Base-by-base conservation (phyloP, 768 basidiomycete species). In the button mushroom (Agaricus bisporus) region DNA sequence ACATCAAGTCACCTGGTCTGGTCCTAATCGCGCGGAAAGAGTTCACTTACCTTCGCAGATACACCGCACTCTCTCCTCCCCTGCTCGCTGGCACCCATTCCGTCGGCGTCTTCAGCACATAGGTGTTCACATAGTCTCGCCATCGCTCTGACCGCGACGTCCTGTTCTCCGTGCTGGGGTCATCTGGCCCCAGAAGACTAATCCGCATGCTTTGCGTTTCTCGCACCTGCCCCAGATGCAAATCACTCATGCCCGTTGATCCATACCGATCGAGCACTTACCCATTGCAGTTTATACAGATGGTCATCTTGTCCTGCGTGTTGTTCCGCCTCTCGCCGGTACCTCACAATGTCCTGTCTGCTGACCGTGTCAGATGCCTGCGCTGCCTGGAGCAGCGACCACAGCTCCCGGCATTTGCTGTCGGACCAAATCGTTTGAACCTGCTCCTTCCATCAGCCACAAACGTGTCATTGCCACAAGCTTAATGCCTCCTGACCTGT, bases 391-490 rank as follows among this genome's bases (percentile, higher is more conserved):
- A 95, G 72, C 48, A 94, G 69, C 26, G 78, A 74, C 82, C 88
- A 86, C 29, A 97, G 70, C 62, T 95, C 94, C 64, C 90, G 91
- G 54, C 88, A 90, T 66, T 87, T 90, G 71, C 79, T 76, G 65
- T 98, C 95, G 29, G 81, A 80, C 45, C 91, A 68, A 48, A 95
- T 83, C 2, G 85, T 88, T 66, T 97, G 94, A 20, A 91, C 90
- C 92, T 94, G 65, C 47, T 42, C 57, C 52, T 42, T 42, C 25
- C 35, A 48, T 47, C 37, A 56, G 54, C 49, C 6, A 41, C 18
- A 38, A 37, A 22, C 22, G 22, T 18, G 51, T 49, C 41, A 18
- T 26, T 12, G 1, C 41, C 35, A 25, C 42, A 26, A 36, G 36
- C 38, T 22, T 57, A 55, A 63, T 8, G 32, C 11, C 32, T 78